Evolutionary conservation across 2,329 filamentous ascomycete genomes (phyloP), one percentile per base, ranked within the genome.

Genomic region (Helotiales sp.): DNA sequence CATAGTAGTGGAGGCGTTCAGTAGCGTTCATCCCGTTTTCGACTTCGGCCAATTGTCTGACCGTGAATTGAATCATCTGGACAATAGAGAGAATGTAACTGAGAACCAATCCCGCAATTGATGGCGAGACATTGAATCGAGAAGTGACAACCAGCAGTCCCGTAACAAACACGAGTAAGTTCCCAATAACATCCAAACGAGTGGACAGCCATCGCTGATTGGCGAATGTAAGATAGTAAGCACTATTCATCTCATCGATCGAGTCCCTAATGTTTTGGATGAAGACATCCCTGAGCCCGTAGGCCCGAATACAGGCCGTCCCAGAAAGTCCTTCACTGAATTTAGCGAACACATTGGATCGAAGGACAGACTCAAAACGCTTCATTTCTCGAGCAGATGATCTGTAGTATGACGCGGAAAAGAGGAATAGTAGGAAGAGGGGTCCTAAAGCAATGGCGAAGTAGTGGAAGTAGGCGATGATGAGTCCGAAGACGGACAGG

Each of bases 1-100:
- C 93, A 71, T 98, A 98, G 76, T 96, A 91, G 71, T 92, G 86
- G 31, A 98, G 80, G 50, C 95, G 88, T 75, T 98, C 93, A 0
- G 96, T 95, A 0, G 93, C 88, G 72, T 97, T 98, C 93, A 98
- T 98, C 70, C 93, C 91, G 75, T 97, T 98, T 74, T 98, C 93
- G 8, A 98, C 91, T 73, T 97, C 93, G 25, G 93, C 93, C 7
- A 97, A 81, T 74, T 98, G 93, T 17, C 95, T 85, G 17, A 98
- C 91, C 0, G 91, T 93, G 73, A 97, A 97, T 71, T 97, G 93
- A 63, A 98, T 88, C 89, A 97, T 92, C 73, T 96, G 91, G 17
- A 96, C 92, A 68, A 97, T 96, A 13, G 88, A 84, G 17, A 99
- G 81, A 69, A 98, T 96, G 73, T 98, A 98, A 47, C 90, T 95